Percentiles rank a stretch among this genome's conserved stretches.
These are phyloP conservation scores for Blastocystis sp. DNA, from an alignment of 352 stramenopile species.

Conservation along the genomic window DNA sequence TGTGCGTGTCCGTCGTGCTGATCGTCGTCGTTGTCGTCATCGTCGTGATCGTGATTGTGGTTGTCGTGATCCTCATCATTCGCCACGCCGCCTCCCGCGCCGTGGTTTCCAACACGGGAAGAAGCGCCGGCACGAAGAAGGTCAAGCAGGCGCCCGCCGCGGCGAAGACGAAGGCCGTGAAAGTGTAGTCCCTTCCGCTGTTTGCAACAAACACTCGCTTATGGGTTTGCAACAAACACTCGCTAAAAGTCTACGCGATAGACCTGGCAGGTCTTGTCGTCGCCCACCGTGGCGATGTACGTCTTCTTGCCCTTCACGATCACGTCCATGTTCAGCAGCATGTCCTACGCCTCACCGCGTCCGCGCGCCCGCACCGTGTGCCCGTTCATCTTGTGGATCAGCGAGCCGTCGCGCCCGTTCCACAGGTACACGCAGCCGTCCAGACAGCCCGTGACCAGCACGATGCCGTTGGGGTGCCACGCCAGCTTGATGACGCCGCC, in stretches of 20 bases:
- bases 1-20: conserved; percentile 24
- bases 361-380: not conserved
- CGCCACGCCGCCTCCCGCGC: not conserved
- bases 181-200: not conserved
- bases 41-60: conserved; percentile 12
- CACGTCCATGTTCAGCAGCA: conserved; percentile 52
- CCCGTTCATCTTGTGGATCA: conserved; percentile 54
- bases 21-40: conserved; percentile 16
- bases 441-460: conserved; percentile 51
- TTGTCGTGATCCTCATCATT: conserved; percentile 13
- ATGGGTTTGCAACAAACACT: not conserved
- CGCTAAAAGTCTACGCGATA: conserved; percentile 40
- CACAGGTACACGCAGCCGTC: conserved; percentile 63
- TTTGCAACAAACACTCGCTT: not conserved
- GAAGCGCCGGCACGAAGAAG: not conserved
- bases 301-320: conserved; percentile 43
- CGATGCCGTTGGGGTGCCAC: conserved; percentile 57
- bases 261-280: conserved; percentile 61
- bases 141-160: not conserved
- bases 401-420: conserved; percentile 27
- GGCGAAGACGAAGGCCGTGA: not conserved
- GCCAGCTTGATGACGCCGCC: conserved; percentile 35
- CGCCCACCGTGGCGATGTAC: conserved; percentile 30
- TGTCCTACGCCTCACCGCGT: conserved; percentile 20
- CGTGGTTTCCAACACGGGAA: not conserved